These are phyloP conservation scores for Pisolithus microcarpus DNA, from an alignment of 768 basidiomycete species.

Conservation along the genomic window DNA sequence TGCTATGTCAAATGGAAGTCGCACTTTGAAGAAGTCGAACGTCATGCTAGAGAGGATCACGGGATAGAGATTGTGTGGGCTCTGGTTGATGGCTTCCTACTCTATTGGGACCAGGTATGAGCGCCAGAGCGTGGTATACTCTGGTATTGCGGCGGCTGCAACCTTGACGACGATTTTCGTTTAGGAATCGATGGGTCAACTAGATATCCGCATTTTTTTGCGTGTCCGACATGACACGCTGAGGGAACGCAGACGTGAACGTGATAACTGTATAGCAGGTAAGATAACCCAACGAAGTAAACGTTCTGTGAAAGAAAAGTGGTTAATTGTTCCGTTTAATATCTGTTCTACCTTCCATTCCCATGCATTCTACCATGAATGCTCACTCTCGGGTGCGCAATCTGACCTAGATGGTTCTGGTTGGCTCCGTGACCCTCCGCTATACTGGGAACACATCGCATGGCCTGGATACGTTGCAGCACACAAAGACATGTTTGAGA, in stretches of 20 bases:
- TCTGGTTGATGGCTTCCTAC: slow-evolving; percentile 87
- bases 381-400: slow-evolving; percentile 50
- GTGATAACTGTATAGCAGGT: slow-evolving; percentile 91
- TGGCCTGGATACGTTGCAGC: slow-evolving; percentile 91
- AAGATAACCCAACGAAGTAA: slow-evolving; percentile 21
- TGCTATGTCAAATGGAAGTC: slow-evolving; percentile 42
- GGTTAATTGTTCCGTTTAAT: slow-evolving; percentile 17
- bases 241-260: slow-evolving; percentile 64
- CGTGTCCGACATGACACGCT: slow-evolving; percentile 74
- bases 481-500: slow-evolving; percentile 62
- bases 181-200: slow-evolving; percentile 60
- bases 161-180: not conserved
- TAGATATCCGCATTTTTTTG: slow-evolving; percentile 81
- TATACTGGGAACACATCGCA: slow-evolving; percentile 89
- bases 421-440: slow-evolving; percentile 79
- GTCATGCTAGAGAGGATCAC: slow-evolving; percentile 32
- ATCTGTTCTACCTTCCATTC: not conserved
- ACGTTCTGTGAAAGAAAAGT: slow-evolving; percentile 1
- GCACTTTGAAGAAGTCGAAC: slow-evolving; percentile 44
- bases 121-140: not conserved
- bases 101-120: slow-evolving; percentile 80
- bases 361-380: not conserved
- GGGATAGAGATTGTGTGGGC: slow-evolving; percentile 64
- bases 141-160: not conserved
- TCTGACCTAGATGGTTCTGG: slow-evolving; percentile 75